These are phyloP conservation scores for Penicillium janthinellum DNA, from an alignment of 2,329 filamentous ascomycete species.

Conservation along the genomic window DNA sequence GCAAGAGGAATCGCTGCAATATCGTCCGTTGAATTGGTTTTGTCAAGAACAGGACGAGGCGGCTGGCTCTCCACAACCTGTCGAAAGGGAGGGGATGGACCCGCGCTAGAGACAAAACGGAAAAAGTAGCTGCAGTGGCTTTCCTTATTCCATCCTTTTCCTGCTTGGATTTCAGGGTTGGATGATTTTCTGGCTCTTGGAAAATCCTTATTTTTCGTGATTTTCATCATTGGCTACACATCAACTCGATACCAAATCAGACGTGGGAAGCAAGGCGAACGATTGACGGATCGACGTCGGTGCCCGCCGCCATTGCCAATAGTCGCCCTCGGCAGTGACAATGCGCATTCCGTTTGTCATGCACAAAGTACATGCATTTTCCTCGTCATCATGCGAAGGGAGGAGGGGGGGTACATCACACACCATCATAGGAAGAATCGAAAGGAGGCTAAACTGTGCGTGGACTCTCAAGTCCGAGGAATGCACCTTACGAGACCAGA, in stretches of 20 bases:
- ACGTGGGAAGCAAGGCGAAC: slow-evolving; percentile 33
- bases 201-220: not conserved
- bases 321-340: slow-evolving; percentile 37
- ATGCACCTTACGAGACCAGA: not conserved
- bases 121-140: not conserved
- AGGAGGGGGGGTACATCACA: not conserved
- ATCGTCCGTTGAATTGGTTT: too few relatives aligned
- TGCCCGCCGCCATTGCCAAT: slow-evolving; percentile 41
- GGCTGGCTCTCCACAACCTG: not conserved
- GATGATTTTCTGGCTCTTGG: not conserved
- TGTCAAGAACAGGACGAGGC: not conserved
- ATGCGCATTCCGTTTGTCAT: slow-evolving; percentile 34
- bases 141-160: not conserved
- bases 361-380: slow-evolving; percentile 17
- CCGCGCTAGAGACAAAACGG: not conserved
- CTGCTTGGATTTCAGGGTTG: not conserved
- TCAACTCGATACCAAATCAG: slow-evolving; percentile 30
- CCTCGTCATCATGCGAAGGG: not conserved
- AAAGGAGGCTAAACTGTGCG: not conserved
- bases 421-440: not conserved
- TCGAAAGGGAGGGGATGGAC: not conserved
- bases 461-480: not conserved
- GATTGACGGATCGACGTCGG: slow-evolving; percentile 40
- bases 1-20: too few relatives aligned
- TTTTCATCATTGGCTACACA: too few relatives aligned